A percentile compares a stretch with the other conserved stretches of the same genome.
phyloP scores from a whole-genome alignment of 345 rosid genomes.

The Eucalyptus curtisii region DNA sequence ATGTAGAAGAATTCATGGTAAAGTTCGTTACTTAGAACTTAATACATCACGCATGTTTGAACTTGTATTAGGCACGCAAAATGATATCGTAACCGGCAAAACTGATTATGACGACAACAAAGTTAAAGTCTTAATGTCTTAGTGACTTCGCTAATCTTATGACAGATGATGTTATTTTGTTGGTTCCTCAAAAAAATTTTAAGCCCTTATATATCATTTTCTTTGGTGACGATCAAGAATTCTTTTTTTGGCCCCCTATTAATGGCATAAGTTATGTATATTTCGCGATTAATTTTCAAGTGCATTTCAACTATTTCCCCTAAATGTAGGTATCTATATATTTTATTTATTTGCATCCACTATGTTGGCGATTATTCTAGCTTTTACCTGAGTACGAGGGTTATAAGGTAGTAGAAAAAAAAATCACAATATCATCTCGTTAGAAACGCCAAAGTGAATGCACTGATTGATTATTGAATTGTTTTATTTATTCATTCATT shows the following conservation, averaged over 20 bases:
- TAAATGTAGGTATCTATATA: not conserved
- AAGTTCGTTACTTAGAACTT: not conserved
- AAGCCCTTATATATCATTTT: too few species aligned
- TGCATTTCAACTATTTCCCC: not conserved
- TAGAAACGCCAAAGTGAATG: not conserved
- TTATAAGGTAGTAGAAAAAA: not conserved
- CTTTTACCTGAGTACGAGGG: not conserved
- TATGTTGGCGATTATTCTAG: not conserved
- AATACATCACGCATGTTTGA: not conserved
- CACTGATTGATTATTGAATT: not conserved
- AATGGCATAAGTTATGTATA: not conserved
- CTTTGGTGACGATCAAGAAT: not conserved
- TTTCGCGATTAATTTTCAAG: not conserved
- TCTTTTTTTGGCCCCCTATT: not conserved
- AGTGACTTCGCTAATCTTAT: not conserved
- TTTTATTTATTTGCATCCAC: not conserved
- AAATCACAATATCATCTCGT: not conserved
- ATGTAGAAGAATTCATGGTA: not conserved
- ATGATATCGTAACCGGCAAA: not conserved
- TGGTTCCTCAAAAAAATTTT: not conserved
- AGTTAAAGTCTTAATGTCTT: not conserved
- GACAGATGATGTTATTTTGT: not conserved
- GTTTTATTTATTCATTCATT: too few species aligned
- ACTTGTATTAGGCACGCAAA: not conserved
- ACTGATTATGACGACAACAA: not conserved